Conservation (phyloP, 1,139 yeast genomes). For the Hemisphaericaspora lyxosophila region DNA sequence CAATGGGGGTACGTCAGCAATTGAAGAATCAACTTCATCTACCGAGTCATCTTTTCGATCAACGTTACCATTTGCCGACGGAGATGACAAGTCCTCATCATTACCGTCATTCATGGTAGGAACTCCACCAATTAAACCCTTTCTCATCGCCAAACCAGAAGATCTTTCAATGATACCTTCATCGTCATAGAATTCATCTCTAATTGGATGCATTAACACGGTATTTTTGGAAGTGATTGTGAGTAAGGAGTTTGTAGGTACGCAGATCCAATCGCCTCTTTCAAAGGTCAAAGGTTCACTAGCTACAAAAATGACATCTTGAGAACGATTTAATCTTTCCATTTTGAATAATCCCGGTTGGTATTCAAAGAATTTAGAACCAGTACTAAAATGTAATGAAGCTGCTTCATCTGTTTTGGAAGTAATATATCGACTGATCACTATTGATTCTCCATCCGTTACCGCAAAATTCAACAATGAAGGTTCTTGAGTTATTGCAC, state of each 20-base stretch:
- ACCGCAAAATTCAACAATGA: conserved; percentile 90
- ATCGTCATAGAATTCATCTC: conserved; percentile 81
- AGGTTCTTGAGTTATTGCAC: conserved; percentile 58
- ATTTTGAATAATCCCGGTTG: conserved; percentile 88
- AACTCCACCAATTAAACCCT: conserved; percentile 81
- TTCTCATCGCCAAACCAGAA: conserved; percentile 79
- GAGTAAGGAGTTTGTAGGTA: conserved; percentile 87
- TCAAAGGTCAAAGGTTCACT: conserved; percentile 96
- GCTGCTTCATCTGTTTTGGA: conserved; percentile 95
- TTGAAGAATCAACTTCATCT: conserved; percentile 37
- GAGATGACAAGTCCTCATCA: conserved; percentile 1
- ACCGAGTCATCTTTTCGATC: neutral
- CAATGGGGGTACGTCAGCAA: conserved; percentile 72
- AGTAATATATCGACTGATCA: conserved; percentile 84
- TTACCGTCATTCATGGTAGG: conserved; percentile 22
- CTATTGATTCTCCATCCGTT: conserved; percentile 89
- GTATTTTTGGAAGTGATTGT: conserved; percentile 78
- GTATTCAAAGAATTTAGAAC: conserved; percentile 85
- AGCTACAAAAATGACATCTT: conserved; percentile 93
- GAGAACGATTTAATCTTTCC: conserved; percentile 91
- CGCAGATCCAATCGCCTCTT: conserved; percentile 96
- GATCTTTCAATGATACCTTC: conserved; percentile 62
- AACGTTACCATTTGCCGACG: neutral
- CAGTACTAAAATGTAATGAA: conserved; percentile 89
- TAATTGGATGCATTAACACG: conserved; percentile 84